Conservation (phyloP, 2,329 filamentous ascomycete genomes). For the Talaromyces sp. region DNA sequence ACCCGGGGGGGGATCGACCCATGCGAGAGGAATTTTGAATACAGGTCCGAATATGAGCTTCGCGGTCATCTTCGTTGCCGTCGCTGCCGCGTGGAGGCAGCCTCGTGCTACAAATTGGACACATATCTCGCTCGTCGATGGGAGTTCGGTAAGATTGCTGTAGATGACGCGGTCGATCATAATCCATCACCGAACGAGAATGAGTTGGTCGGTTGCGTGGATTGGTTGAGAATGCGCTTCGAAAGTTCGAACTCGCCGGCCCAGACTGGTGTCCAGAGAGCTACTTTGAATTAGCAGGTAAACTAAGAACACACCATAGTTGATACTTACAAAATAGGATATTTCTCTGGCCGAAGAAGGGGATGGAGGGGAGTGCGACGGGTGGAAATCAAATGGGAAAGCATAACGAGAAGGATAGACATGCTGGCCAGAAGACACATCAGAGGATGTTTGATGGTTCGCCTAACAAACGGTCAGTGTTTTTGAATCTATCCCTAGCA, state of each 20-base stretch:
- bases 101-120: slow-evolving; percentile 40
- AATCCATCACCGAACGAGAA: slow-evolving; percentile 9
- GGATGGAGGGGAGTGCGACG: slow-evolving; percentile 15
- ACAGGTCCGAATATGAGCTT: slow-evolving; percentile 43
- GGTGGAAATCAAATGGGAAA: slow-evolving; percentile 12
- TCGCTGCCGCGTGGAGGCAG: slow-evolving; percentile 36
- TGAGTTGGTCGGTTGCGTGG: slow-evolving; percentile 10
- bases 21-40: slow-evolving; percentile 33
- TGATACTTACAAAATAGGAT: slow-evolving; percentile 6
- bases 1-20: slow-evolving; percentile 16
- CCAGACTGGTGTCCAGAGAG: slow-evolving; percentile 7
- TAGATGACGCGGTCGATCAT: slow-evolving; percentile 13
- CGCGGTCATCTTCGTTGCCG: slow-evolving; percentile 37
- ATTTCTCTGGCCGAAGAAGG: slow-evolving; percentile 7
- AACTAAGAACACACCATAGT: background rate
- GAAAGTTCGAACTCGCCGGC: slow-evolving; percentile 1
- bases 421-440: slow-evolving; percentile 9
- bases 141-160: slow-evolving; percentile 17
- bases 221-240: background rate
- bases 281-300: background rate
- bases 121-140: slow-evolving; percentile 41
- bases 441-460: background rate
- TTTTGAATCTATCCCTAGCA: background rate
- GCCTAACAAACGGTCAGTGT: background rate
- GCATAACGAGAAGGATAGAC: slow-evolving; percentile 7